Base-by-base conservation (phyloP, 1,284 basidiomycete genomes). In the Naganishia albida region DNA sequence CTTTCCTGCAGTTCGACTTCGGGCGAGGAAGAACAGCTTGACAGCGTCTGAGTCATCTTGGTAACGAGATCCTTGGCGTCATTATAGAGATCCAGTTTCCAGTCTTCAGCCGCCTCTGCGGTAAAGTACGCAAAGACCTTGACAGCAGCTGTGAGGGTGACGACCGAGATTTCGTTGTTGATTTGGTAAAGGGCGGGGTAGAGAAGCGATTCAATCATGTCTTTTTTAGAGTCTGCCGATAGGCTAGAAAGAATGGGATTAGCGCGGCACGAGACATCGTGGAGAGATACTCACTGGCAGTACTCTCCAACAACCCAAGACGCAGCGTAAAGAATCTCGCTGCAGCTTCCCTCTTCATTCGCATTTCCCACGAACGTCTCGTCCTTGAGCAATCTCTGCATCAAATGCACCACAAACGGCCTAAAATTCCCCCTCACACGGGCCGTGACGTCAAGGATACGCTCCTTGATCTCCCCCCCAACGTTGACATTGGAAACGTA, bases 281-380 rank as follows among this genome's bases (percentile, higher is more conserved):
- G 3, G 12, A 44, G 13, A 46, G 10, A 23, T 65, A 83, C 88
- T 70, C 66, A 87, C 87, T 85, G 83, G 82, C 89, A 87, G 75
- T 93, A 93, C 78, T 99, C 96, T 28, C 94, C 94, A 70, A 90
- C 92, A 69, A 97, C 90, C 89, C 91, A 97, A 1, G 92, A 91
- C 6, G 92, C 93, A 1, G 93, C 94, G 82, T 89, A 91, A 1
- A 97, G 80, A 8, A 95, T 84, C 70, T 94, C 91, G 1, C 87
- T 84, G 72, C 89, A 91, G 65, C 75, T 85, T 81, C 44, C 85
- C 82, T 69, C 71, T 12, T 86, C 86, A 51, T 82, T 73, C 8
- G 74, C 77, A 18, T 72, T 70, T 43, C 79, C 78, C 30, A 91
- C 71, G 70, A 93, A 84, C 0, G 83, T 82, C 57, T 91, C 88